Evolutionary conservation across 2,329 filamentous ascomycete species (phyloP).

Genomic region (Verticillium longisporum): DNA sequence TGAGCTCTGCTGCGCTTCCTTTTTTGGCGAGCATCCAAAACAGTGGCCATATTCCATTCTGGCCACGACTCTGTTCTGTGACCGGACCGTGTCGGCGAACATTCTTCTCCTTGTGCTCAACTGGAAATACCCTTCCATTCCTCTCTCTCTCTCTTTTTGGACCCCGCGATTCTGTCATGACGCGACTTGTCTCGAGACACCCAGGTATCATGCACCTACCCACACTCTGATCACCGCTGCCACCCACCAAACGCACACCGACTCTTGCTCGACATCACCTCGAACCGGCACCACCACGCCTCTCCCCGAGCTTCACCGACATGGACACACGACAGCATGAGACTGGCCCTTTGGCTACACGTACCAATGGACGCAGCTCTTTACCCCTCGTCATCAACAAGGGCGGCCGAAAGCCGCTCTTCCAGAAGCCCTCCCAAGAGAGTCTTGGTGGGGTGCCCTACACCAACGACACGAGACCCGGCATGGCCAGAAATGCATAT

Average conservation of each 20-base stretch:
- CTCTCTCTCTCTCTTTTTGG: background rate
- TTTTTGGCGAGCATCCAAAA: slow-evolving; percentile 7
- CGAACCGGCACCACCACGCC: background rate
- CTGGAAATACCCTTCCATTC: background rate
- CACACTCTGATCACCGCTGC: slow-evolving; percentile 3
- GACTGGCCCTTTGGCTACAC: slow-evolving; percentile 11
- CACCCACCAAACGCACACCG: slow-evolving; percentile 3
- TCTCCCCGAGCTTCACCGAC: background rate
- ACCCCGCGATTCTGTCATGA: slow-evolving; percentile 4
- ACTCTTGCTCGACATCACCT: background rate
- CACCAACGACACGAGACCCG: slow-evolving; percentile 3
- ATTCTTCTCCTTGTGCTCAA: background rate
- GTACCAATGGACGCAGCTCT: slow-evolving; percentile 11
- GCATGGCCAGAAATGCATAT: slow-evolving; percentile 9
- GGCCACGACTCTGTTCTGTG: background rate
- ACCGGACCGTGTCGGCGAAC: background rate
- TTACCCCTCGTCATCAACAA: slow-evolving; percentile 27
- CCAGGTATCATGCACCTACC: slow-evolving; percentile 7
- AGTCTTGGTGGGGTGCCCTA: slow-evolving; percentile 2
- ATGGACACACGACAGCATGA: slow-evolving; percentile 16
- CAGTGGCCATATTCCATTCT: background rate
- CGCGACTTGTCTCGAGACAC: slow-evolving; percentile 6
- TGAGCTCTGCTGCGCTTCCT: background rate
- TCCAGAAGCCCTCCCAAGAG: slow-evolving; percentile 18
- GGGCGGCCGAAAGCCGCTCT: slow-evolving; percentile 33